Evolutionary conservation across 2,329 filamentous ascomycete genomes (phyloP), one percentile per base, ranked within the genome.

Genomic region (Calonectria honghensis): DNA sequence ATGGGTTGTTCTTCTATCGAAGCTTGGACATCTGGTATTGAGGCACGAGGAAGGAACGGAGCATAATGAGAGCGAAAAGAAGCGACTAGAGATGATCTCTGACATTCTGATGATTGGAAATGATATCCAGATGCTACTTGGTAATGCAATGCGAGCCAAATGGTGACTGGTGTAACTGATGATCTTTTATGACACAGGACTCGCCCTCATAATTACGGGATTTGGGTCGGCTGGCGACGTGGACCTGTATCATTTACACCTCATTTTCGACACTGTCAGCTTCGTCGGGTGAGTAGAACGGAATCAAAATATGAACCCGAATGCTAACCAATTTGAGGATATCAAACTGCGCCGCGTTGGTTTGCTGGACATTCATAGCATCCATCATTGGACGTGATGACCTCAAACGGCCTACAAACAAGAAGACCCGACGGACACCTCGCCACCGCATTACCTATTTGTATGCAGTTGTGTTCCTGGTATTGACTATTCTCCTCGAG

Each of bases 41-140:
- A 63, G 57, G 14, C 35, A 63, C 16, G 37, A 63, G 10, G 57
- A 63, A 41, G 57, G 57, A 29, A 63, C 57, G 24, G 57, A 63
- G 4, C 57, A 41, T 20, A 13, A 63, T 13, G 35, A 29, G 14
- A 63, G 6, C 6, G 35, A 63, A 63, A 63, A 63, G 35, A 63
- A 63, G 57, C 35, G 57, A 29, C 37, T 63, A 6, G 37, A 63
- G 57, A 63, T 63, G 35, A 29, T 63, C 9, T 63, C 57, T 11
- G 57, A 63, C 24, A 63, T 63, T 29, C 35, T 63, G 24, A 63
- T 63, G 35, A 63, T 63, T 6, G 57, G 57, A 41, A 63, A 63
- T 63, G 57, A 63, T 39, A 63, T 63, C 24, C 57, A 63, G 14
- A 29, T 41, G 57, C 4, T 63, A 9, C 57, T 63, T 20, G 35